These are phyloP conservation scores for Sanghuangporus sanghuang DNA, from an alignment of 1,284 basidiomycete species.

Conservation along the genomic window DNA sequence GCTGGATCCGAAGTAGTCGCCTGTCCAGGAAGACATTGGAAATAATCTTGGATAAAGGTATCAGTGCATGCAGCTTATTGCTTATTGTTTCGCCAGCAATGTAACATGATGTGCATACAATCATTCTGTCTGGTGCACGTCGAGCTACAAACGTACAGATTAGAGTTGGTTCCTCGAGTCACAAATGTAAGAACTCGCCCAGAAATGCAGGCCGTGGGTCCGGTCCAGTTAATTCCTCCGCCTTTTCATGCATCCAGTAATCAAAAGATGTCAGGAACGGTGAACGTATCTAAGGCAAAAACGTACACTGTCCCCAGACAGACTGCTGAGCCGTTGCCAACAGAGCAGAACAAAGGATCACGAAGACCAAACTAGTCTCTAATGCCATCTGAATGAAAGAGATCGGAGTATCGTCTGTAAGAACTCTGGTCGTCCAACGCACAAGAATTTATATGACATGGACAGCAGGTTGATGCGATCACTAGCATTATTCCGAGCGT, in stretches of 20 bases:
- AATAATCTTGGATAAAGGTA: slow-evolving; percentile 31
- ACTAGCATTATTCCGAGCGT: neutral
- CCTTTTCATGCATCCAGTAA: slow-evolving; percentile 19
- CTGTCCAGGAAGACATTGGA: slow-evolving; percentile 36
- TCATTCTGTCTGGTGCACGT: slow-evolving; percentile 33
- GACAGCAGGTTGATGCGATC: slow-evolving; percentile 52
- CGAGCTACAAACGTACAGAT: slow-evolving; percentile 22
- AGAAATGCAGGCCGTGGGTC: slow-evolving; percentile 33
- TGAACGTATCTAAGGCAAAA: neutral
- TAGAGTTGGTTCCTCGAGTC: slow-evolving; percentile 10
- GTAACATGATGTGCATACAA: slow-evolving; percentile 28
- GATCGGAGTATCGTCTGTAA: neutral
- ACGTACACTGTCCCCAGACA: slow-evolving; percentile 15
- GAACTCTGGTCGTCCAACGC: neutral
- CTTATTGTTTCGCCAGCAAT: neutral
- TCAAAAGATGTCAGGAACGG: neutral
- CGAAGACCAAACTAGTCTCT: neutral
- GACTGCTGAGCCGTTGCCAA: slow-evolving; percentile 9
- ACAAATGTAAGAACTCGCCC: slow-evolving; percentile 30
- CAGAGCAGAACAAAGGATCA: neutral
- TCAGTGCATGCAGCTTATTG: slow-evolving; percentile 14
- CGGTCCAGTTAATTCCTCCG: slow-evolving; percentile 39
- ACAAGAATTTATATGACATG: slow-evolving; percentile 36
- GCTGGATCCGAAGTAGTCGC: neutral
- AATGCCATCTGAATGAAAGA: neutral